Base-by-base conservation (phyloP, 2,329 filamentous ascomycete species). In the Lecanoromycetidae sp. region DNA sequence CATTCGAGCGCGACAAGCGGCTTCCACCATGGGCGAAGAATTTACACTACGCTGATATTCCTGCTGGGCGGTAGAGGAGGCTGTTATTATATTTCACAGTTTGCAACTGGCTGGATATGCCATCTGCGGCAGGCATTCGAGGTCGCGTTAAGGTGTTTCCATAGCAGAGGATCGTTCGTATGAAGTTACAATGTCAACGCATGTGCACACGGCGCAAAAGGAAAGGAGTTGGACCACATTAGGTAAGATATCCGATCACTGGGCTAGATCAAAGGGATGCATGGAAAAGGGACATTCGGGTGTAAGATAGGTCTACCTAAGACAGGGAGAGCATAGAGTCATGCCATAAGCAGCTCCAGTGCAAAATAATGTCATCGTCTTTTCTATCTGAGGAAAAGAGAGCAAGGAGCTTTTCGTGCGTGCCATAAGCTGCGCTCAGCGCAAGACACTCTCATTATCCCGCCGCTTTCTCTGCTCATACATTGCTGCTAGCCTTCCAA, bases 1-100 rank as follows among this genome's bases (percentile, higher is more conserved):
- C 90, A 17, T 95, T 84, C 62, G 90, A 95, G 66, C 81, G 87
- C 46, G 85, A 93, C 64, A 82, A 85, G 65, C 80, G 81, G 54
- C 72, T 94, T 0, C 88, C 90, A 7, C 77, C 79, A 23, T 87
- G 82, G 80, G 79, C 79, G 3, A 79, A 79, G 59, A 76, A 80
- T 51, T 70, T 90, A 38, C 86, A 87, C 60, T 62, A 63, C 45
- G 67, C 40, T 60, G 61, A 40, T 26, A 19, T 52, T 8, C 45
- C 49, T n/a, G 37, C 46, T 10, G 46, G 38, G 12, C 49, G 50
- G 20, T 47, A 29, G 38, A 34, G 8, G 27, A 15, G 4, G 22
- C 10, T 17, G 26, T 5, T 17, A 3, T 35, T 15, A 12, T 3
- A 7, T 23, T 37, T 8, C 17, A n/a, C 39, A 15, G 17, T 42